Conservation (phyloP, 2,329 filamentous ascomycete genomes). For the Cladosporium sphaerospermum region DNA sequence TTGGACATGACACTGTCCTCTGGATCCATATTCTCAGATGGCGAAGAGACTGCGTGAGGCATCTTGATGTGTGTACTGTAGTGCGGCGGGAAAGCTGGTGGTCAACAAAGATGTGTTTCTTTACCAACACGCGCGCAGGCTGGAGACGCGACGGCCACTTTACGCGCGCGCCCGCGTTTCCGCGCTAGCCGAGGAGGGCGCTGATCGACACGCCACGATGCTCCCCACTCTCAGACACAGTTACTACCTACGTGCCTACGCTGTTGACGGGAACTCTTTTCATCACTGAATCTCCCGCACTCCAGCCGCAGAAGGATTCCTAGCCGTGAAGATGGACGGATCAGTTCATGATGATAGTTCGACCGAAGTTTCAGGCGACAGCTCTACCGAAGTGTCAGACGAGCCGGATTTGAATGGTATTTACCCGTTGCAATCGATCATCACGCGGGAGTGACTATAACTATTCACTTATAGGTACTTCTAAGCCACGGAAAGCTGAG, state of each 20-base stretch:
- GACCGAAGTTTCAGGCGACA: conserved; percentile 4
- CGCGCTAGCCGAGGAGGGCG: no score
- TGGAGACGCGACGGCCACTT: neutral
- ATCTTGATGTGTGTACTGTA: conserved; percentile 23
- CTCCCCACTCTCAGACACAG: no score
- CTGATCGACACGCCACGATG: no score
- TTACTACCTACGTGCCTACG: no score
- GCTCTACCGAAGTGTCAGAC: conserved; percentile 25
- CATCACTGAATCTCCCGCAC: no score
- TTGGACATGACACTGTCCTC: conserved; percentile 32
- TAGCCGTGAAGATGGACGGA: conserved; percentile 26
- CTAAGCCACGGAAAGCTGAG: no score
- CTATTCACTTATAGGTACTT: neutral
- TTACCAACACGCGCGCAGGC: no score
- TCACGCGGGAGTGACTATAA: conserved; percentile 5
- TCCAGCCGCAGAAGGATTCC: no score
- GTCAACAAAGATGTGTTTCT: no score
- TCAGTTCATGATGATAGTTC: conserved; percentile 18
- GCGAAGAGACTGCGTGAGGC: conserved; percentile 40
- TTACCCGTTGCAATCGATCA: neutral
- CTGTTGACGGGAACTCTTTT: no score
- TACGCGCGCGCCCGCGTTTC: neutral
- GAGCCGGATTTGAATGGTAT: conserved; percentile 43
- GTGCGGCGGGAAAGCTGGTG: neutral
- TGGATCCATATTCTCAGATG: conserved; percentile 16